phyloP scores from a whole-genome alignment of 108 stramenopile species.

The Cyclotella cryptica region DNA sequence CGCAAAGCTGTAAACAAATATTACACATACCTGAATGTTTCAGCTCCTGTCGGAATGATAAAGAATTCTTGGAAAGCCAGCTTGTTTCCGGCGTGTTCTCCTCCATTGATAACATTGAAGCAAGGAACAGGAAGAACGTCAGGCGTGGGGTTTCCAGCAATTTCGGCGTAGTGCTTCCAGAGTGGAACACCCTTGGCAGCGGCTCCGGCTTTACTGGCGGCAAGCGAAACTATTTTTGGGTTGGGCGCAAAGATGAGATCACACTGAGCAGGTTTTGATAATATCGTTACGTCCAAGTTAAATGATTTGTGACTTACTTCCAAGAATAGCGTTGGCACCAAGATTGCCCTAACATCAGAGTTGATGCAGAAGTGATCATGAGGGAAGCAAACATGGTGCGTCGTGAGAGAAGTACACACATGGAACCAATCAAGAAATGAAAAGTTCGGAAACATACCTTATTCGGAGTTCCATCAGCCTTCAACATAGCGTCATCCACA shows the following conservation, averaged over 20 bases:
- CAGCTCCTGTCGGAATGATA: slow-evolving; percentile 98
- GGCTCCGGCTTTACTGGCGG: slow-evolving; percentile 98
- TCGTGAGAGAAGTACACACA: no score
- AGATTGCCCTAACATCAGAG: slow-evolving; percentile 61
- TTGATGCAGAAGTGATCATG: background rate
- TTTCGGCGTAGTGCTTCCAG: slow-evolving; percentile 98
- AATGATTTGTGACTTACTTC: slow-evolving; percentile 67
- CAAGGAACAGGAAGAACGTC: slow-evolving; percentile 97
- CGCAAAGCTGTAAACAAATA: background rate
- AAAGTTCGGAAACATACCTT: slow-evolving; percentile 59
- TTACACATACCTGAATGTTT: slow-evolving; percentile 68
- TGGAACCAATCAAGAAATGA: background rate
- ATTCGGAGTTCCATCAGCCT: slow-evolving; percentile 94
- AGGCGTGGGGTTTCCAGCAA: slow-evolving; percentile 95
- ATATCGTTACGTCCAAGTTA: background rate
- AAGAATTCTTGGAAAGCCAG: slow-evolving; percentile 99
- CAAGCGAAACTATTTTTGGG: slow-evolving; percentile 86
- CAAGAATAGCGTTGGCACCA: slow-evolving; percentile 99
- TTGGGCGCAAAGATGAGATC: slow-evolving; percentile 9
- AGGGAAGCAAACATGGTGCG: no score
- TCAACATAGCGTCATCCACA: slow-evolving; percentile 94
- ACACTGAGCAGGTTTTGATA: background rate
- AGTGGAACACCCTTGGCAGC: slow-evolving; percentile 96
- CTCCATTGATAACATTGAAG: slow-evolving; percentile 99
- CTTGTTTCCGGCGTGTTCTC: slow-evolving; percentile 99